Conservation (phyloP, 2,329 filamentous ascomycete species). For the Neodidymelliopsis sp. region DNA sequence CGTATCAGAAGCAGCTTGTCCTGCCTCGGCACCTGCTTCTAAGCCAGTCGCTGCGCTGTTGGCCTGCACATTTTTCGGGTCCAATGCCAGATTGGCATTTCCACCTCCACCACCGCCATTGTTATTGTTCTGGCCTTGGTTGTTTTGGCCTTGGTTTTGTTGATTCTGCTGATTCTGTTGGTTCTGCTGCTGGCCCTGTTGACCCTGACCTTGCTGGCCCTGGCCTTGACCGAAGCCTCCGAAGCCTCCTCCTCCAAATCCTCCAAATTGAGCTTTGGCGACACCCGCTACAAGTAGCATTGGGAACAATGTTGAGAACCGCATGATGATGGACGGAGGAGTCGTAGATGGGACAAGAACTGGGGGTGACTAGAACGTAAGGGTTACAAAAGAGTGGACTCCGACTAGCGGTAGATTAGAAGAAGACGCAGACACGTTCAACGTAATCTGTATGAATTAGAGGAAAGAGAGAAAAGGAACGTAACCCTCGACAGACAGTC, state of each 20-base stretch:
- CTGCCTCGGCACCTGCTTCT: constrained; percentile 46
- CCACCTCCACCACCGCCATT: constrained; percentile 24
- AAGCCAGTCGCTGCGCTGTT: constrained; percentile 53
- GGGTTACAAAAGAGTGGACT: constrained; percentile 44
- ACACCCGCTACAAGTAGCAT: constrained; percentile 46
- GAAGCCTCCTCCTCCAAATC: constrained; percentile 7
- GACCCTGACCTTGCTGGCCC: constrained; percentile 13
- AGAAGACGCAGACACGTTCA: constrained; percentile 51
- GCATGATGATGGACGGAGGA: constrained; percentile 38
- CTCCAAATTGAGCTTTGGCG: constrained; percentile 43
- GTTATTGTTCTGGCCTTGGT: constrained; percentile 26
- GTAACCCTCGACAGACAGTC: constrained; percentile 49
- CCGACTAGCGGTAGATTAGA: constrained; percentile 50
- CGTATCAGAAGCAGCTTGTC: constrained; percentile 57
- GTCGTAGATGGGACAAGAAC: not conserved
- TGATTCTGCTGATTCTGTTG: constrained; percentile 15
- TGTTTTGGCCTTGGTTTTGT: constrained; percentile 22
- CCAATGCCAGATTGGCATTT: constrained; percentile 37
- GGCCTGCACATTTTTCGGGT: constrained; percentile 53
- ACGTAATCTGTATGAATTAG: constrained; percentile 51
- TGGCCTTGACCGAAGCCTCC: constrained; percentile 10
- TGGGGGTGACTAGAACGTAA: constrained; percentile 28
- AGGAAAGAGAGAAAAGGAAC: constrained; percentile 50
- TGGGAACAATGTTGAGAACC: constrained; percentile 44
- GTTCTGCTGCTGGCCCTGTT: constrained; percentile 9